Evolutionary conservation across 495 filamentous ascomycete species (phyloP).

Genomic region (Aspergillus campestris): DNA sequence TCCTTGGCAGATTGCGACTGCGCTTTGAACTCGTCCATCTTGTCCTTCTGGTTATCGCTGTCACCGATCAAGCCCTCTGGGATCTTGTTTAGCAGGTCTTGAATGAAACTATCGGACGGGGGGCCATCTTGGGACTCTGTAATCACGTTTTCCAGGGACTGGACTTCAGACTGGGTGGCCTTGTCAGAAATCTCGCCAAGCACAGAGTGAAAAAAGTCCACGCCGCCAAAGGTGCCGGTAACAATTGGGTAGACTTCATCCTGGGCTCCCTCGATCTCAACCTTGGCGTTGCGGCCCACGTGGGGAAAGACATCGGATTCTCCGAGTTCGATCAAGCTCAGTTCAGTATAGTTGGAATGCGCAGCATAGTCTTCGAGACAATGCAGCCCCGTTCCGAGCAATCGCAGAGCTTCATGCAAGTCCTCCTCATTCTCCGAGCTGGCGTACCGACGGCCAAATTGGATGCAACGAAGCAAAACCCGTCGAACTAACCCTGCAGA

Average conservation of each 20-base stretch:
- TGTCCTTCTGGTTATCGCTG: constrained; percentile 51
- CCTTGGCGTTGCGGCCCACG: constrained; percentile 60
- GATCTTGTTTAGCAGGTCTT: constrained; percentile 67
- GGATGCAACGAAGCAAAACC: constrained; percentile 61
- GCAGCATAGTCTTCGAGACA: constrained; percentile 91
- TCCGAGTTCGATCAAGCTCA: constrained; percentile 76
- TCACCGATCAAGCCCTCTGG: constrained; percentile 67
- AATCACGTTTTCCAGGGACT: constrained; percentile 72
- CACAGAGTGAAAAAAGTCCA: constrained; percentile 80
- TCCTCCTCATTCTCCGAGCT: constrained; percentile 56
- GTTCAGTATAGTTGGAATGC: constrained; percentile 84
- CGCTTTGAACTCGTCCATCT: constrained; percentile 55
- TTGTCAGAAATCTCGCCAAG: constrained; percentile 85
- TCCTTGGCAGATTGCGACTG: constrained; percentile 52
- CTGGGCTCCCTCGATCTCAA: constrained; percentile 56
- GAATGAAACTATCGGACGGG: constrained; percentile 55
- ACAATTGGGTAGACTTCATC: constrained; percentile 65
- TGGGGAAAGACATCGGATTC: constrained; percentile 76
- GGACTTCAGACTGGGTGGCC: constrained; percentile 75
- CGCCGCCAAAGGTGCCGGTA: constrained; percentile 87
- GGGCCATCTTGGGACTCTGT: constrained; percentile 41
- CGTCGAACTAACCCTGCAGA: constrained; percentile 66
- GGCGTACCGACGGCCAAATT: constrained; percentile 63
- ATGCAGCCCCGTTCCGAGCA: constrained; percentile 79
- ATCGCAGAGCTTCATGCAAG: constrained; percentile 73